A percentile compares a stretch with the other conserved stretches of the same genome.
phyloP scores from a whole-genome alignment of 306 rosid genomes.

The Lagenaria siceraria region DNA sequence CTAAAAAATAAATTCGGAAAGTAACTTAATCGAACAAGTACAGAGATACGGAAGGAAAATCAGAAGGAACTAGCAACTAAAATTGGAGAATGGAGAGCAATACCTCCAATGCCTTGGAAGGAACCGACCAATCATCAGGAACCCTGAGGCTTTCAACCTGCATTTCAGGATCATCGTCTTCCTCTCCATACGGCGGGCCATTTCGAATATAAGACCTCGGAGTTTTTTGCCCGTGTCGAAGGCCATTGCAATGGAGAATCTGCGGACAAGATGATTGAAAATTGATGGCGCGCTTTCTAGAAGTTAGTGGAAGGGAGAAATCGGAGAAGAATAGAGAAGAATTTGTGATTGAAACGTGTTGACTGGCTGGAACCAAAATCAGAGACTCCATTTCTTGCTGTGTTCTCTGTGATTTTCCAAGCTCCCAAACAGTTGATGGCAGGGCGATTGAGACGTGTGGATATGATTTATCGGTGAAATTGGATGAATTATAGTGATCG shows the following conservation, averaged over 20 bases:
- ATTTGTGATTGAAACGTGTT: neutral
- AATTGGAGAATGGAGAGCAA: neutral
- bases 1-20: neutral
- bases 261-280: constrained; percentile 12
- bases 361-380: constrained; percentile 5
- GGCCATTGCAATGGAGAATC: neutral
- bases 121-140: constrained; percentile 58
- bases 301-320: neutral
- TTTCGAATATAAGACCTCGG: constrained; percentile 21
- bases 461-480: neutral
- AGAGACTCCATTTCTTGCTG: constrained; percentile 16
- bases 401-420: neutral
- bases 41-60: neutral
- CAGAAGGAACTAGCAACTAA: no score
- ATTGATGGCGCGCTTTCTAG: neutral
- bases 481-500: no score
- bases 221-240: neutral
- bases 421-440: constrained; percentile 5
- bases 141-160: constrained; percentile 54
- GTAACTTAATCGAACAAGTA: neutral
- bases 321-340: neutral
- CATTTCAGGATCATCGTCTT: constrained; percentile 16
- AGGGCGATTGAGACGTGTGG: constrained; percentile 5
- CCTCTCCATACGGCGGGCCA: constrained; percentile 15
- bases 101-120: constrained; percentile 67